These are phyloP conservation scores for Penicillium cataractarum DNA, from an alignment of 495 filamentous ascomycete genomes.

Conservation along the genomic window DNA sequence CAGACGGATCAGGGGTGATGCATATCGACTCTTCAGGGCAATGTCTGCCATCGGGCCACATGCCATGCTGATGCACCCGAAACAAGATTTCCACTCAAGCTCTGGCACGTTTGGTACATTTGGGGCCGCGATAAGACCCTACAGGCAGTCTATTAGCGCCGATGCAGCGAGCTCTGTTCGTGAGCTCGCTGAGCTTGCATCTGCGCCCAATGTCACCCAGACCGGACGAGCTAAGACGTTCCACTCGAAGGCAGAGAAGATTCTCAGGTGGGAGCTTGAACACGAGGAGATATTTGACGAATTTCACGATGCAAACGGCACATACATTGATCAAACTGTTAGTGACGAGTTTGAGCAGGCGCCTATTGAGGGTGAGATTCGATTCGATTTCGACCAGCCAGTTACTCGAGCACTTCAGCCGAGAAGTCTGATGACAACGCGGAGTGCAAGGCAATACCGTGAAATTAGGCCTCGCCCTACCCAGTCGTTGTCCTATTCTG, in stretches of 20 bases:
- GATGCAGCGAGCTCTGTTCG: slow-evolving; percentile 31
- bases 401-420: slow-evolving; percentile 1
- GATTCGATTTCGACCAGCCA: slow-evolving; percentile 36
- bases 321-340: slow-evolving; percentile 44
- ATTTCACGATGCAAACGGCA: slow-evolving; percentile 18
- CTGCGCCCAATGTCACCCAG: background rate
- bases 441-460: background rate
- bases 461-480: slow-evolving; percentile 1
- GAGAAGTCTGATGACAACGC: slow-evolving; percentile 6
- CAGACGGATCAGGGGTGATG: slow-evolving; percentile 5
- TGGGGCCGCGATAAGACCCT: slow-evolving; percentile 7
- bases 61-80: slow-evolving; percentile 52
- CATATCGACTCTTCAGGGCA: slow-evolving; percentile 11
- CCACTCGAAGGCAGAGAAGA: slow-evolving; percentile 30
- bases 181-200: slow-evolving; percentile 27
- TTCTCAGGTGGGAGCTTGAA: slow-evolving; percentile 43
- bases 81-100: slow-evolving; percentile 42
- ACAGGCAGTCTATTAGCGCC: slow-evolving; percentile 8
- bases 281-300: slow-evolving; percentile 36
- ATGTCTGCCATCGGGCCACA: slow-evolving; percentile 36
- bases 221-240: slow-evolving; percentile 15
- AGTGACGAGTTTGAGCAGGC: slow-evolving; percentile 33
- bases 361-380: slow-evolving; percentile 38
- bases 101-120: slow-evolving; percentile 52
- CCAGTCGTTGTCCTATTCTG: background rate